These are phyloP conservation scores for Paraglomus occultum DNA, from an alignment of 192 early-diverging fungal species.

Conservation along the genomic window DNA sequence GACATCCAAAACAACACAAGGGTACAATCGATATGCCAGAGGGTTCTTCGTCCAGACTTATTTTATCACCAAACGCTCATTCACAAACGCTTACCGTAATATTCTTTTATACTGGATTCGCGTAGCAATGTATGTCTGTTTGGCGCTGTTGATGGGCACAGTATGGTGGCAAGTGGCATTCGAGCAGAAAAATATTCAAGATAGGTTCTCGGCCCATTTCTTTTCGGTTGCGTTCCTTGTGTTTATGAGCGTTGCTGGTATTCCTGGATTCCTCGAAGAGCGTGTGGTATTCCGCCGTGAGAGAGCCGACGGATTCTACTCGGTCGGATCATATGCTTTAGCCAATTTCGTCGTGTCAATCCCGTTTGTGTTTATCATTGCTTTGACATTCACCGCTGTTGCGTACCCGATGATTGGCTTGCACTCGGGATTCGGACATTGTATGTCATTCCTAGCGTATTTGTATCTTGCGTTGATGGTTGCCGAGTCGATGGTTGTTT, in stretches of 20 bases:
- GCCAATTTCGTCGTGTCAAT: neutral
- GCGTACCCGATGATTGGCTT: neutral
- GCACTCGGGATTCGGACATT: neutral
- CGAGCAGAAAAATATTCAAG: neutral
- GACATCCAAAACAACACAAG: no score
- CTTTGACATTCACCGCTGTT: neutral
- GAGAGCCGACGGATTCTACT: conserved; percentile 31
- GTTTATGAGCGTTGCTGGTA: conserved; percentile 9
- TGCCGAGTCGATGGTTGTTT: neutral
- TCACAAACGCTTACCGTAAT: conserved; percentile 1
- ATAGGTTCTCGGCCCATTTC: neutral
- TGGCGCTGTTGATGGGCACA: neutral
- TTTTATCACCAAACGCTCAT: neutral
- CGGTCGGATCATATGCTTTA: conserved; percentile 3
- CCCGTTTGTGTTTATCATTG: conserved; percentile 8
- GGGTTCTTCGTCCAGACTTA: neutral
- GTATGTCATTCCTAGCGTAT: neutral
- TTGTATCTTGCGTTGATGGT: neutral
- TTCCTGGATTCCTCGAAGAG: conserved; percentile 14
- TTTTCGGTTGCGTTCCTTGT: conserved; percentile 1
- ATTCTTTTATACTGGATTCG: conserved; percentile 1
- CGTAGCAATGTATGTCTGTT: conserved; percentile 11
- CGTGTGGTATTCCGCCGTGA: conserved; percentile 10
- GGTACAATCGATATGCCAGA: neutral
- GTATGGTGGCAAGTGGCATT: conserved; percentile 1